Base-by-base conservation (phyloP, 768 basidiomycete genomes). In the Leccinum ochraceum region DNA sequence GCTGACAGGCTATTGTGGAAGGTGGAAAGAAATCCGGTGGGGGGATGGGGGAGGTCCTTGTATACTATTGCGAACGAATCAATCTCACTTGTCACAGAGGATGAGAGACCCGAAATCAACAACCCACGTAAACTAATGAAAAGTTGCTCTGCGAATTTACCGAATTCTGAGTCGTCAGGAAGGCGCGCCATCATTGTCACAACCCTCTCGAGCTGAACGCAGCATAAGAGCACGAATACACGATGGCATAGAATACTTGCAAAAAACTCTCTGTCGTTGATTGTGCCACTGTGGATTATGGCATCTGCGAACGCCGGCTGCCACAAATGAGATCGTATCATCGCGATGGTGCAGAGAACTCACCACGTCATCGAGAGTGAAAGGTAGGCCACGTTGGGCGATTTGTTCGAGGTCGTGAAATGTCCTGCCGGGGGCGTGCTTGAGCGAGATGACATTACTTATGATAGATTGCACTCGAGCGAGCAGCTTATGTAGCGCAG, bases 31-130 rank as follows among this genome's bases (percentile, higher is more conserved):
- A 85, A 89, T 11, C 77, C 78, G 54, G 71, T 74, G 9, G 89
- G 85, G 5, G 90, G 90, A 62, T 91, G 91, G 4, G 90, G 89
- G 32, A 94, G 81, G 71, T 92, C 92, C 60, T 88, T 85, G 78
- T 87, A 92, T 44, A 92, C 88, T 89, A 60, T 60, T 16, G 59
- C 20, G 56, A 22, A 42, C 56, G 49, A 52, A 51, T 37, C 22
- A 39, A 24, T 54, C 39, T 44, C 11, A 11, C 24, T 9, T 34
- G 13, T 34, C 34, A 10, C 3, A 13, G 13, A 54, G 54, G 36
- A 36, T 14, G 13, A 36, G 11, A 34, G 5, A 39, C 16, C 4
- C 48, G 55, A 24, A 24, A 39, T n/a, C 7, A 11, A 20, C 24
- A n/a, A 78, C 87, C 69, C 70, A 90, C 89, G 76, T 52, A 86